phyloP scores from a whole-genome alignment of 176 grass and related monocot genomes.

The Puya raimondii region DNA sequence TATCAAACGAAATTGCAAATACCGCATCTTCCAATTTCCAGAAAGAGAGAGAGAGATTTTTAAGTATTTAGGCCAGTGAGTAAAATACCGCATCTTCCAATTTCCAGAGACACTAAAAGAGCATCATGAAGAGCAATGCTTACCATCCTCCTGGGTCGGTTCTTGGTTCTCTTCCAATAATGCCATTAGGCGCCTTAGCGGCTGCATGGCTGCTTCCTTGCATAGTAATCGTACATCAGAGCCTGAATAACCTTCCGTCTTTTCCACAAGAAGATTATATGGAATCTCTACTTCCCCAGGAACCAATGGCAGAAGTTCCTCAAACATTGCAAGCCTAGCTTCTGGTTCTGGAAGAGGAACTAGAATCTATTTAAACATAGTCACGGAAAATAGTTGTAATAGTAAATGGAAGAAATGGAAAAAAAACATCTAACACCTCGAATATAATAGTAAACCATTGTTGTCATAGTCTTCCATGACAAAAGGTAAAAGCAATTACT shows the following conservation, averaged over 20 bases:
- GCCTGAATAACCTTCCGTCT: constrained; percentile 82
- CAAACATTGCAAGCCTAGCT: constrained; percentile 81
- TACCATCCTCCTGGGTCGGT: constrained; percentile 48
- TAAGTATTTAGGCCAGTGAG: no score
- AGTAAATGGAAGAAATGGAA: neutral
- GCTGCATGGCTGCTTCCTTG: constrained; percentile 97
- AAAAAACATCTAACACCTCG: neutral
- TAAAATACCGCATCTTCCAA: neutral
- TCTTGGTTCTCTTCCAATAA: constrained; percentile 58
- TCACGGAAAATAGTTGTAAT: neutral
- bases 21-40: no score
- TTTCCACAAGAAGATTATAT: constrained; percentile 62
- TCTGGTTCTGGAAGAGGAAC: constrained; percentile 89
- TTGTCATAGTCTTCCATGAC: neutral
- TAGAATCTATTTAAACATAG: constrained; percentile 50
- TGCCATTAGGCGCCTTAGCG: constrained; percentile 64
- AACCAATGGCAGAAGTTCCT: constrained; percentile 51
- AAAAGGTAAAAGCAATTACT: neutral
- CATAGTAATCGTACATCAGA: constrained; percentile 88
- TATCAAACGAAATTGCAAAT: no score
- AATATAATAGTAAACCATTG: neutral
- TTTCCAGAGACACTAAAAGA: neutral
- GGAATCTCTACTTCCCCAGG: constrained; percentile 43
- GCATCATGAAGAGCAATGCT: constrained; percentile 13
- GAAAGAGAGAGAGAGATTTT: no score